Evolutionary conservation across 352 stramenopile genomes (phyloP), one percentile per base, ranked within the genome.

Genomic region (Thalassiosira mediterranea): DNA sequence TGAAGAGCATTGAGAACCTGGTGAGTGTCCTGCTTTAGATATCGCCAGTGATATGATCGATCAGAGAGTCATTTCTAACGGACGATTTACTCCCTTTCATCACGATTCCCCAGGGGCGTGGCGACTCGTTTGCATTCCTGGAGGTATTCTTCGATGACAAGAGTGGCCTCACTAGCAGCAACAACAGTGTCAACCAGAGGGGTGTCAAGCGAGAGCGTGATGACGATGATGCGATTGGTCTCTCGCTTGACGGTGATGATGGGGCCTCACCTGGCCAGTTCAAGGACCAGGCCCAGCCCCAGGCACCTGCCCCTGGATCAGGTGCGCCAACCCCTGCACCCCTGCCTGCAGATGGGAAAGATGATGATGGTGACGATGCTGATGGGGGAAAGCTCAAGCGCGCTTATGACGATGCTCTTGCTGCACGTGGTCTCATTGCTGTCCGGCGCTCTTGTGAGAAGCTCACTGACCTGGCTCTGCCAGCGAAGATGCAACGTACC

Each of bases 111-210:
- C 42, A 86, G 72, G 72, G 87, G 29, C 88, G 88, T 28, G 84
- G 77, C 47, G 88, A 93, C 70, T 91, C 83, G 1, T 93, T 89
- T 76, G 88, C 88, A 11, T 93, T 93, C 75, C 76, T 93, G 53
- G 88, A 93, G 71, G 80, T 93, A 8, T 92, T 93, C 73, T 93
- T 93, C 72, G 88, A 90, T 38, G 83, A 92, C 46, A 72, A 76
- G 40, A 73, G 76, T 21, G 79, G 79, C 47, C 64, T 70, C 1
- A 56, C 42, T 17, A 84, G 49, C 37, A 74, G 66, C 48, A 79
- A 56, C 42, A 84, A 81, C 56, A 62, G 53, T 23, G 13, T 73
- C 40, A 42, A 52, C 17, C 61, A 75, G 51, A 66, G 81, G 63
- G 81, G 84, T 66, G 34, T 89, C 15, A 91, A 89, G 47, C 48